phyloP scores from a whole-genome alignment of 495 filamentous ascomycete species.

The Neurospora hispaniola region DNA sequence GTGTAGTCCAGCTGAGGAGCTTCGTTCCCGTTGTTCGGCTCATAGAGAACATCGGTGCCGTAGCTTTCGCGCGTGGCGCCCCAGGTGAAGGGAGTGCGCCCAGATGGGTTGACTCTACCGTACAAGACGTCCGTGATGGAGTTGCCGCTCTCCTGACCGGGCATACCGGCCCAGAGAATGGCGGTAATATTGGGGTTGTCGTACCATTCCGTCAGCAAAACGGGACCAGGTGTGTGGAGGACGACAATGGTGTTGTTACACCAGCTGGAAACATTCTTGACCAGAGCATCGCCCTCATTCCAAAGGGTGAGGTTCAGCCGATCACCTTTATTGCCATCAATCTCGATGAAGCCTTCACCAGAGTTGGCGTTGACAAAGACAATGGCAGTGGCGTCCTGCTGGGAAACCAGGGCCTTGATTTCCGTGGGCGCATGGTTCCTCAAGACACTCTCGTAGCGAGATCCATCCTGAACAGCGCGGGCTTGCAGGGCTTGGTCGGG shows the following conservation, averaged over 20 bases:
- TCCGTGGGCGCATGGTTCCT: constrained; percentile 54
- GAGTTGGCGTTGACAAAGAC: constrained; percentile 85
- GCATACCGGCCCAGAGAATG: constrained; percentile 87
- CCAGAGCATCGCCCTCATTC: constrained; percentile 67
- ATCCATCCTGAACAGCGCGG: constrained; percentile 50
- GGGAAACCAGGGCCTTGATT: constrained; percentile 51
- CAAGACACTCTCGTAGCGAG: constrained; percentile 61
- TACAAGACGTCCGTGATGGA: constrained; percentile 87
- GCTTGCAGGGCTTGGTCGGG: constrained; percentile 78
- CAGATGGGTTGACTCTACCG: constrained; percentile 76
- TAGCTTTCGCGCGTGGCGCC: constrained; percentile 63
- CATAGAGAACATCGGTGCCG: constrained; percentile 63
- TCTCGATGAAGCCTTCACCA: constrained; percentile 76
- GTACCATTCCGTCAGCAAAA: constrained; percentile 67
- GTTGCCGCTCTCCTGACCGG: constrained; percentile 87
- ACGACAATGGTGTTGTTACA: constrained; percentile 92
- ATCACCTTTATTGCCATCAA: constrained; percentile 82
- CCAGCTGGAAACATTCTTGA: constrained; percentile 61
- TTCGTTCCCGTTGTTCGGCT: constrained; percentile 56
- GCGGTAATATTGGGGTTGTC: constrained; percentile 86
- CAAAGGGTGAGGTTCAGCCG: constrained; percentile 90
- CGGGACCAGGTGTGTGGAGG: constrained; percentile 75
- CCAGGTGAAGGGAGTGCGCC: constrained; percentile 82
- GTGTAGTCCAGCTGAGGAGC: constrained; percentile 73
- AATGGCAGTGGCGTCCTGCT: constrained; percentile 58